Evolutionary conservation across 441 rosid species (phyloP).

Genomic region (Kokia cookei): DNA sequence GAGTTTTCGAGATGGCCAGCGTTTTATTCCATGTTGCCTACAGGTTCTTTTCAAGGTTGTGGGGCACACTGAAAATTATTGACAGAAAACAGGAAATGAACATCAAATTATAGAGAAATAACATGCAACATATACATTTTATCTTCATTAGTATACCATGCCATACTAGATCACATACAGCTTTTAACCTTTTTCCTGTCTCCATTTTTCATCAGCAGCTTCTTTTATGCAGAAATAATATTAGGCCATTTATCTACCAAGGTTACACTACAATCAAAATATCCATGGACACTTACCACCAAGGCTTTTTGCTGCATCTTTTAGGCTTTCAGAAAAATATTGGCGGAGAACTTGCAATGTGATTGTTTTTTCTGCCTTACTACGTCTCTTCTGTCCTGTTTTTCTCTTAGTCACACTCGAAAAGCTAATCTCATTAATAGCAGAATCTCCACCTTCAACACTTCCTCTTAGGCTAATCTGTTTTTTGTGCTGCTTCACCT

Average conservation of each 20-base stretch:
- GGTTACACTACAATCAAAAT: not conserved
- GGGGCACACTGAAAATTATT: conserved; percentile 75
- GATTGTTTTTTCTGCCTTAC: conserved; percentile 64
- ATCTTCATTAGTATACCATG: not conserved
- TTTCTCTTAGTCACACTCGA: conserved; percentile 24
- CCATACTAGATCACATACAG: not conserved
- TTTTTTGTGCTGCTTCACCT: conserved; percentile 18
- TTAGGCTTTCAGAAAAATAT: conserved; percentile 82
- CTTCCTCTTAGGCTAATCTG: conserved; percentile 23
- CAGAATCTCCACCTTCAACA: conserved; percentile 33
- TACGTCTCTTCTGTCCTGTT: conserved; percentile 47
- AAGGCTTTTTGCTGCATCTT: conserved; percentile 87
- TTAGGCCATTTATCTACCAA: not conserved
- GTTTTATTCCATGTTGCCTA: conserved; percentile 74
- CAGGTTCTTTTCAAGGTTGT: conserved; percentile 94
- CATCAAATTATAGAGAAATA: not conserved
- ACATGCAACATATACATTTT: not conserved
- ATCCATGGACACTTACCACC: conserved; percentile 56
- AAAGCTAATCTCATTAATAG: conserved; percentile 42
- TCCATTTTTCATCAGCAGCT: not conserved
- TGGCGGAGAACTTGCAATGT: conserved; percentile 68
- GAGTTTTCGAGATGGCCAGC: conserved; percentile 94
- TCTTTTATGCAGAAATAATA: not conserved
- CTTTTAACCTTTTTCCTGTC: not conserved
- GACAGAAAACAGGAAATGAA: conserved; percentile 5